Evolutionary conservation across 2,329 filamentous ascomycete genomes (phyloP), one percentile per base, ranked within the genome.

Genomic region (Alternaria infectoria): DNA sequence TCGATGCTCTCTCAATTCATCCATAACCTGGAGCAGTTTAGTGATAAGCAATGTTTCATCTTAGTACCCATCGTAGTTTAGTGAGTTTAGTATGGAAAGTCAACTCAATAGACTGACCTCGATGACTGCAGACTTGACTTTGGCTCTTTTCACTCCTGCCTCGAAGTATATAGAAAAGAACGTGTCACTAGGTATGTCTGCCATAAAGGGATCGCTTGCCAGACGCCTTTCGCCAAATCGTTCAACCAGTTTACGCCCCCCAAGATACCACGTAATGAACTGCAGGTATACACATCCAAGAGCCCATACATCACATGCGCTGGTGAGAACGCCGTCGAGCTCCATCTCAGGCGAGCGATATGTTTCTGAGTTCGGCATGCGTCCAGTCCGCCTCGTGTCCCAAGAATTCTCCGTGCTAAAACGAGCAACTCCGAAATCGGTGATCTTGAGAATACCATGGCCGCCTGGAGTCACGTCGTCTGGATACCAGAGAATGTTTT

Each of bases 261-360:
- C 60, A 28, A 58, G 32, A 32, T 46, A 68, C 77, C 77, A 79
- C 6, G 68, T 73, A 1, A 70, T 32, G 21, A 76, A 74, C 19
- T 77, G 70, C 1, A 79, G 65, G 45, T 67, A 78, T 2, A 78
- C 50, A 19, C 76, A 78, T 2, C 76, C 77, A 0, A 78, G 61
- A 5, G 72, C 69, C 75, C 76, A 79, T 7, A 78, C 60, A 45
- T 83, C 81, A 21, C 78, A 80, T 1, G 45, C 73, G 79, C 4
- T 81, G 69, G 17, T 49, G 0, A 10, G 65, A 61, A 6, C 51
- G 4, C 23, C 28, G 0, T 56, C 12, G 0, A 80, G 19, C 2
- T 75, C 73, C 25, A 74, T 74, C 26, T 83, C 82, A 3, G 82
- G 81, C 1, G 81, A 77, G 9, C 74, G 74, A 32, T 82, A 83